A percentile compares a stretch with the other conserved stretches of the same genome.
phyloP scores from a whole-genome alignment of 371 early-diverging fungal species.

The Rhizopus arrhizus region DNA sequence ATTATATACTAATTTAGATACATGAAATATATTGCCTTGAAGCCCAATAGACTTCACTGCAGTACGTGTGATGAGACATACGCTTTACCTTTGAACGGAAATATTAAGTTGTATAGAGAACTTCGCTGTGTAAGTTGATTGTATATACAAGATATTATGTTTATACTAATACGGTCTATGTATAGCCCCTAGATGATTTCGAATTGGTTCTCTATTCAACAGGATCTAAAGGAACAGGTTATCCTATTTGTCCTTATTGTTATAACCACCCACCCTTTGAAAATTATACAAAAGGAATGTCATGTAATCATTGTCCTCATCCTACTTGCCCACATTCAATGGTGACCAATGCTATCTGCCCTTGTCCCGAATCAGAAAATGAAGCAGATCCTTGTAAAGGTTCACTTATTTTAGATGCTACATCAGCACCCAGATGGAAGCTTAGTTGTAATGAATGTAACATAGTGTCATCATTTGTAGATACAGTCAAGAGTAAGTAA shows the following conservation, averaged over 20 bases:
- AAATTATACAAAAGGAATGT: constrained; percentile 48
- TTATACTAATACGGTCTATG: background rate
- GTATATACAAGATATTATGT: background rate
- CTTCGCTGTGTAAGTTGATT: constrained; percentile 45
- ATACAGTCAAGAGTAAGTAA: constrained; percentile 45
- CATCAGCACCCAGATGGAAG: constrained; percentile 59
- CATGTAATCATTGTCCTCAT: constrained; percentile 58
- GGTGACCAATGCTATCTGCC: constrained; percentile 47
- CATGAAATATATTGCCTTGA: constrained; percentile 54
- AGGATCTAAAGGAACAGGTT: constrained; percentile 56
- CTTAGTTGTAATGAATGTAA: constrained; percentile 56
- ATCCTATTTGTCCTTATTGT: constrained; percentile 58
- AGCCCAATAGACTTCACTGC: constrained; percentile 57
- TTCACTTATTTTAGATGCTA: constrained; percentile 52
- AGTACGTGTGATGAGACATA: constrained; percentile 59
- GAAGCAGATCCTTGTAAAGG: constrained; percentile 45
- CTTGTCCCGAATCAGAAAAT: constrained; percentile 49
- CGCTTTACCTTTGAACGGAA: constrained; percentile 54
- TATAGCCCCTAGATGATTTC: constrained; percentile 55
- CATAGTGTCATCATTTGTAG: constrained; percentile 48
- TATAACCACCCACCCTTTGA: constrained; percentile 62
- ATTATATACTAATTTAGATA: constrained; percentile 25
- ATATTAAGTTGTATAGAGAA: constrained; percentile 57
- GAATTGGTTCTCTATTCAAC: constrained; percentile 57
- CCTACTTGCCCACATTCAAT: constrained; percentile 55